A percentile compares a stretch with the other conserved stretches of the same genome.
phyloP scores from a whole-genome alignment of 2,329 filamentous ascomycete species.

The Colletotrichum falcatum region DNA sequence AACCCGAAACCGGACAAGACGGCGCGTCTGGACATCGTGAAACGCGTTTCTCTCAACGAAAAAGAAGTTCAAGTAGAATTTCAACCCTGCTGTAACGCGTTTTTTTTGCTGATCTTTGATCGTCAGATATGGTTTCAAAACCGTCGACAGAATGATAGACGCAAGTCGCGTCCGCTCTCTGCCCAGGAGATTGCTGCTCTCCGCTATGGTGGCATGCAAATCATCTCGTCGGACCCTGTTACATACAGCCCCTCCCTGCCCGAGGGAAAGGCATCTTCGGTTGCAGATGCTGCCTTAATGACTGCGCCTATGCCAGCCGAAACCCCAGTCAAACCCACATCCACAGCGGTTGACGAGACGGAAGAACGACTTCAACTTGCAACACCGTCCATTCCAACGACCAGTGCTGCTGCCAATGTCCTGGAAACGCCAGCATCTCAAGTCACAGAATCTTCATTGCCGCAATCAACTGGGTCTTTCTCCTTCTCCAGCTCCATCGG shows the following conservation, averaged over 20 bases:
- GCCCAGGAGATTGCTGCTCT: slow-evolving; percentile 79
- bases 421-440: slow-evolving; percentile 33
- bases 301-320: slow-evolving; percentile 7
- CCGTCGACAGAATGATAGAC: slow-evolving; percentile 89
- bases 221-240: slow-evolving; percentile 60
- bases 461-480: slow-evolving; percentile 47
- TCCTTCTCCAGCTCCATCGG: slow-evolving; percentile 60
- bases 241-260: slow-evolving; percentile 47
- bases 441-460: slow-evolving; percentile 19
- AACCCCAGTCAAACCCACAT: slow-evolving; percentile 19
- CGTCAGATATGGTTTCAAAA: slow-evolving; percentile 98
- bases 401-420: not conserved
- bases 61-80: slow-evolving; percentile 90
- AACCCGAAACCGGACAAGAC: slow-evolving; percentile 94
- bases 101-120: slow-evolving; percentile 7
- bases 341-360: not conserved
- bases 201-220: slow-evolving; percentile 65
- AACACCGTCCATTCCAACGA: slow-evolving; percentile 11
- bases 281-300: not conserved
- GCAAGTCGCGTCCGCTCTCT: slow-evolving; percentile 86
- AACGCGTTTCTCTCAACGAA: slow-evolving; percentile 88
- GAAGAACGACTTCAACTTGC: slow-evolving; percentile 9
- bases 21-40: slow-evolving; percentile 85
- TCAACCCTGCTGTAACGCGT: not conserved
- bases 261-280: slow-evolving; percentile 24